Base-by-base conservation (phyloP, 176 grass and related monocot genomes). In the Zoysia japonica region DNA sequence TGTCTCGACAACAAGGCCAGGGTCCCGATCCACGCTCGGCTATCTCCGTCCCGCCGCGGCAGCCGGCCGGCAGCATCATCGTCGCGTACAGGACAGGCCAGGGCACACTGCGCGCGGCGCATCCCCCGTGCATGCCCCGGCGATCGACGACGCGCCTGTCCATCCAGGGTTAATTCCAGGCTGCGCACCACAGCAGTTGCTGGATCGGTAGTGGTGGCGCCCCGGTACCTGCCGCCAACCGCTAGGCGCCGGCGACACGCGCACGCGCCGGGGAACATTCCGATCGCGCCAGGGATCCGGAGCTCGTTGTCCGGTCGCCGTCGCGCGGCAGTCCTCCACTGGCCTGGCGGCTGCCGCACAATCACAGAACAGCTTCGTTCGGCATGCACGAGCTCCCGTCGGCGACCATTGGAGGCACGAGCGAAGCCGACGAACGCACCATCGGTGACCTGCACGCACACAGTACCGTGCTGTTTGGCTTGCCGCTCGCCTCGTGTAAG, bases 281-380 rank as follows among this genome's bases (percentile, higher is more conserved):
- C 80, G 61, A 83, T 87, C 74, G 46, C 54, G 47, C 46, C 71
- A 53, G 63, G 55, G 85, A 76, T 55, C 43, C 11, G 20, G 35
- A 39, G 36, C 67, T 59, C 70, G 61, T 54, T 63, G 77, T 50
- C 17, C 40, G 39, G 5, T 82, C 79, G 56, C 79, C 67, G 36
- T 87, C 82, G 19, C 13, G 74, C 55, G 36, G 62, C 82, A 78
- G 53, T 3, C 36, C 60, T 5, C 6, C 9, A 53, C 49, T 72
- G 69, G 13, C 35, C 48, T 12, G 69, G 69, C 45, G 19, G 72
- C 56, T 7, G 19, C 65, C n/a, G 4, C 56, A 49, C 79, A 37
- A 39, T 45, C 37, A 52, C 44, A 0, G 8, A 61, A 45, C 45
- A 62, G 71, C 54, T 60, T 56, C 7, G 14, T 5, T 59, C 7